phyloP scores from a whole-genome alignment of 1,139 yeast genomes.

The Candida freyschussii region DNA sequence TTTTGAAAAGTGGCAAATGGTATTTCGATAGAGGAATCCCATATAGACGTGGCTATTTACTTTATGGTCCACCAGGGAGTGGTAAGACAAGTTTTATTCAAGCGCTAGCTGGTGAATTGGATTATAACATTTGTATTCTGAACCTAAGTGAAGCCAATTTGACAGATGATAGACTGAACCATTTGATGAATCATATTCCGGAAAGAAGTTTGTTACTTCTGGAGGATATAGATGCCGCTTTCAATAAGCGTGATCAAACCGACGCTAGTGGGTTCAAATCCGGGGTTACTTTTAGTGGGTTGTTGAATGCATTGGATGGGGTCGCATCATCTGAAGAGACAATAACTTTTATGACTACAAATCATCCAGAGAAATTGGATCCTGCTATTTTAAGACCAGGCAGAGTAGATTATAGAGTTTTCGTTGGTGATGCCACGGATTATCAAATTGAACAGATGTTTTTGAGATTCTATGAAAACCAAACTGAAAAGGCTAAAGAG shows the following conservation, averaged over 20 bases:
- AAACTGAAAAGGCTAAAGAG: slow-evolving; percentile 51
- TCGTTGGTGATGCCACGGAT: slow-evolving; percentile 80
- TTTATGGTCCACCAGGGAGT: slow-evolving; percentile 97
- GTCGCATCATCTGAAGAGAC: slow-evolving; percentile 99
- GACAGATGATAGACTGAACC: slow-evolving; percentile 91
- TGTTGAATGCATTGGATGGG: slow-evolving; percentile 91
- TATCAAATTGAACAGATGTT: slow-evolving; percentile 83
- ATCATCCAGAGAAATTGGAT: slow-evolving; percentile 90
- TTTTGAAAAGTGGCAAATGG: slow-evolving; percentile 79
- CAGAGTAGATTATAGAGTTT: slow-evolving; percentile 78
- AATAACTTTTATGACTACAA: slow-evolving; percentile 95
- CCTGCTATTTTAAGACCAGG: slow-evolving; percentile 88
- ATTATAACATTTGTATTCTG: slow-evolving; percentile 89
- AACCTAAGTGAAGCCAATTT: slow-evolving; percentile 86
- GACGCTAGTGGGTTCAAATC: slow-evolving; percentile 72
- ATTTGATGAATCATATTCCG: slow-evolving; percentile 94
- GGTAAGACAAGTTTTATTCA: slow-evolving; percentile 96
- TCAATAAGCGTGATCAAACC: slow-evolving; percentile 72
- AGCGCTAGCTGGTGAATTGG: slow-evolving; percentile 94
- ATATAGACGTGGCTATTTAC: slow-evolving; percentile 86
- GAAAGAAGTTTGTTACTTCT: slow-evolving; percentile 76
- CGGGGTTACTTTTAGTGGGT: slow-evolving; percentile 93
- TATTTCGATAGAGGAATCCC: slow-evolving; percentile 96
- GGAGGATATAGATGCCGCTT: slow-evolving; percentile 97
- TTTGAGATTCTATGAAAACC: slow-evolving; percentile 75